These are phyloP conservation scores for Solanum pinnatisectum DNA, from an alignment of 257 asterid genomes.

Conservation along the genomic window DNA sequence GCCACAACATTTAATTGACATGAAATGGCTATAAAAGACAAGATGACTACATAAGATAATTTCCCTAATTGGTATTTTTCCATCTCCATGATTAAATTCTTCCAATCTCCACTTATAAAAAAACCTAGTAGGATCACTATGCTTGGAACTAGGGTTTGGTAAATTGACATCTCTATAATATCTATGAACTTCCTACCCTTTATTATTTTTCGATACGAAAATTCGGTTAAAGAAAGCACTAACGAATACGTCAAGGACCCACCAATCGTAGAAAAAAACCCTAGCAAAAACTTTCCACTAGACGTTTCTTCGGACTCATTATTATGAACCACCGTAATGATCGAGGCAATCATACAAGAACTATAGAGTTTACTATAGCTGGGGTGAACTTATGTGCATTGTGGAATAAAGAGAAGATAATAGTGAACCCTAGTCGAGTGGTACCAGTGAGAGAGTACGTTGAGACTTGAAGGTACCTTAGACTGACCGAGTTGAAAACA, in stretches of 20 bases:
- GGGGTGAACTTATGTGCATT: conserved; percentile 29
- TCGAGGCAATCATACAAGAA: conserved; percentile 36
- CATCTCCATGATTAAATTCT: conserved; percentile 35
- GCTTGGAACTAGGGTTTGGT: conserved; percentile 30
- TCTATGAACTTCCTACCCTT: conserved; percentile 25
- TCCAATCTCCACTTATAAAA: conserved; percentile 61
- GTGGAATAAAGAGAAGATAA: conserved; percentile 12
- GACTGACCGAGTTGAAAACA: not conserved
- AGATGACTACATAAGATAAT: conserved; percentile 36
- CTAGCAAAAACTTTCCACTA: conserved; percentile 1
- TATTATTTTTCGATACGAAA: conserved; percentile 31
- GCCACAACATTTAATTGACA: conserved; percentile 56
- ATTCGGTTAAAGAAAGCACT: conserved; percentile 15
- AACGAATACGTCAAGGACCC: conserved; percentile 26
- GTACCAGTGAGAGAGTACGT: not conserved
- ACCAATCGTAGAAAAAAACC: conserved; percentile 20
- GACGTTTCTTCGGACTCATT: conserved; percentile 17
- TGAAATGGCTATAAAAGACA: conserved; percentile 41
- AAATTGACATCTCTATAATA: conserved; percentile 28
- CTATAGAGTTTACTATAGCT: conserved; percentile 28
- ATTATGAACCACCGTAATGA: conserved; percentile 36
- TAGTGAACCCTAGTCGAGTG: not conserved
- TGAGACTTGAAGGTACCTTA: not conserved
- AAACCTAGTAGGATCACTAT: conserved; percentile 21
- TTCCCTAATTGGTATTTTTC: conserved; percentile 30